Evolutionary conservation across 1,284 basidiomycete genomes (phyloP).

Genomic region (Boletellus deceptivus): DNA sequence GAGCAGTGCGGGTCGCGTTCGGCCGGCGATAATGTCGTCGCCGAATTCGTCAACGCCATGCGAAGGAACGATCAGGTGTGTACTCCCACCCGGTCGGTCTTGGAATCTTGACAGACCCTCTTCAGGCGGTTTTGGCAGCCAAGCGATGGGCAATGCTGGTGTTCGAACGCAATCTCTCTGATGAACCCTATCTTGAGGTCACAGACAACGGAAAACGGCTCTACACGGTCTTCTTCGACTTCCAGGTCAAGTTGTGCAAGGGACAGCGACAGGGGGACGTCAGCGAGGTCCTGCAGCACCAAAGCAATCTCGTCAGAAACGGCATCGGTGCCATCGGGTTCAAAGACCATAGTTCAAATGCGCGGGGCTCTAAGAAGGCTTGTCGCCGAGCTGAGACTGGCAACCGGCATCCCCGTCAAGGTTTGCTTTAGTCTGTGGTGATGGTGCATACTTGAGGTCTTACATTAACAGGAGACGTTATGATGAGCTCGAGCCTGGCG

Average conservation of each 20-base stretch:
- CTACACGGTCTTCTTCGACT: constrained; percentile 22
- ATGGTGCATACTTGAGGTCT: neutral
- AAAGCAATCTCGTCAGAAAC: neutral
- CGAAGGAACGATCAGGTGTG: constrained; percentile 16
- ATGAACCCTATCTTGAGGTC: constrained; percentile 7
- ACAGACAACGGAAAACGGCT: constrained; percentile 14
- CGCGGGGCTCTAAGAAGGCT: neutral
- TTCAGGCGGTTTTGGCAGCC: constrained; percentile 16
- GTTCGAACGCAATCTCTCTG: constrained; percentile 4
- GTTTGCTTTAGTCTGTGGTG: constrained; percentile 6
- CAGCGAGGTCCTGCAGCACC: neutral
- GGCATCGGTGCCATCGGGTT: constrained; percentile 12
- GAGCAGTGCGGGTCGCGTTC: neutral
- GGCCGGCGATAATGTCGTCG: neutral
- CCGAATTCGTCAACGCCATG: constrained; percentile 17
- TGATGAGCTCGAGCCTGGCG: neutral
- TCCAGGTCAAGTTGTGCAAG: constrained; percentile 10
- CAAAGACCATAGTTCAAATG: neutral
- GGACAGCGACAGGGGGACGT: neutral
- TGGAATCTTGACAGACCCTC: neutral
- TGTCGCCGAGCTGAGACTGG: neutral
- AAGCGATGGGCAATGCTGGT: constrained; percentile 13
- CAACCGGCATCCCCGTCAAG: constrained; percentile 3
- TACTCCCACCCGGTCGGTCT: neutral
- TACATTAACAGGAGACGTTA: constrained; percentile 1